Evolutionary conservation across 2,329 filamentous ascomycete genomes (phyloP), one percentile per base, ranked within the genome.

Genomic region (Apiospora koreana): DNA sequence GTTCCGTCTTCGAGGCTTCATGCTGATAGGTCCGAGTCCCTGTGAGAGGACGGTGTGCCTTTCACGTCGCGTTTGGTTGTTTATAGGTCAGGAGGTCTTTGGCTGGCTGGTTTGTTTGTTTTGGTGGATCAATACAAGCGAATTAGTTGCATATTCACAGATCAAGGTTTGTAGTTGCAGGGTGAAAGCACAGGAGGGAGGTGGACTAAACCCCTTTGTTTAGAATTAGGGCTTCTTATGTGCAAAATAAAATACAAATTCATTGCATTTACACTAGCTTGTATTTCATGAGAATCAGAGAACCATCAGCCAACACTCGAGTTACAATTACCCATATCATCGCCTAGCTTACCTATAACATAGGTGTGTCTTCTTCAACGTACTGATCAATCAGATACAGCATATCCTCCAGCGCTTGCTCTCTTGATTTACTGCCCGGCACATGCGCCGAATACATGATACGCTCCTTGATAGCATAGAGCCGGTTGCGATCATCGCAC

Each of bases 391-490:
- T 70, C 1, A 75, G 64, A 25, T 73, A 70, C 35, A 69, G 41
- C 54, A 74, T 64, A 10, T 71, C 70, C 42, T 70, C 68, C 50
- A 68, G n/a, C 18, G 70, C 69, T n/a, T 71, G 66, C 64, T 68
- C 65, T 8, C 73, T 67, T 18, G 68, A 70, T 10, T 69, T 48
- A 4, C 65, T 65, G 12, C 72, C 72, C 7, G 69, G 72, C 35
- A 73, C 75, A 42, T 72, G 67, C 6, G 71, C 69, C 28, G 75
- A 75, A 65, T 76, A 72, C 38, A 74, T 75, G 23, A 77, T 70
- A 9, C 73, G 71, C 1, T 73, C 75, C 54, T 77, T 69, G 18
- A 73, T 69, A 2, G 73, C 71, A 62, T 78, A 78, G 2, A 78
- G 70, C 23, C 72, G 72, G 28, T 72, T 75, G 1, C 77, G 69